Evolutionary conservation across 495 filamentous ascomycete species (phyloP).

Genomic region (Bacidia gigantensis): DNA sequence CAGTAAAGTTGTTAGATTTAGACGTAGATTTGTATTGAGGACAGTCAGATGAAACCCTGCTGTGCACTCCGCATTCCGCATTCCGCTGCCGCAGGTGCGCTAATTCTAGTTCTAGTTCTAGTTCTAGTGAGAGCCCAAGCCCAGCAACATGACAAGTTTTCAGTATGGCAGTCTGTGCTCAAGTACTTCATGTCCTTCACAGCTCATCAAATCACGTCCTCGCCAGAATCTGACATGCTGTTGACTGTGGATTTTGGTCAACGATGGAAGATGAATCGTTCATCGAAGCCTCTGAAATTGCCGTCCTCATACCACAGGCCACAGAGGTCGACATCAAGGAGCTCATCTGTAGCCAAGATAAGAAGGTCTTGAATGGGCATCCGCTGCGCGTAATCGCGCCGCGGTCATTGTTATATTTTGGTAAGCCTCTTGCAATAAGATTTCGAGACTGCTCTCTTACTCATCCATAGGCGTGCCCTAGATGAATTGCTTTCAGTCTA

Average conservation of each 20-base stretch:
- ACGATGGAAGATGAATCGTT: conserved; percentile 25
- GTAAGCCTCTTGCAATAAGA: conserved; percentile 35
- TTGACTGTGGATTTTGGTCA: not conserved
- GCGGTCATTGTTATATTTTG: conserved; percentile 49
- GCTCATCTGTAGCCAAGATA: conserved; percentile 31
- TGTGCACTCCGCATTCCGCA: too few species aligned
- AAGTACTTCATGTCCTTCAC: too few species aligned
- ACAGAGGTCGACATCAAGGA: conserved; percentile 53
- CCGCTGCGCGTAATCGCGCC: conserved; percentile 36
- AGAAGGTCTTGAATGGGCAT: conserved; percentile 33
- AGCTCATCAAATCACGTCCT: too few species aligned
- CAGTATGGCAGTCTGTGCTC: too few species aligned
- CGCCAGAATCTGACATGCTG: too few species aligned
- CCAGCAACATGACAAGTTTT: too few species aligned
- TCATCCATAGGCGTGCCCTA: conserved; percentile 45
- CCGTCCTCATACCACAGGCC: conserved; percentile 63
- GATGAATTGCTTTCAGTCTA: conserved; percentile 69
- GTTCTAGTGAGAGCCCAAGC: too few species aligned
- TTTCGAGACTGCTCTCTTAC: conserved; percentile 34
- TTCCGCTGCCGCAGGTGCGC: too few species aligned
- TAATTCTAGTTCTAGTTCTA: too few species aligned
- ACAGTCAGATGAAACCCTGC: too few species aligned
- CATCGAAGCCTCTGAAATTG: conserved; percentile 56
- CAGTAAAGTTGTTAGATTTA: too few species aligned
- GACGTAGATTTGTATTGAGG: too few species aligned